phyloP scores from a whole-genome alignment of 2,329 filamentous ascomycete species.

The Boeremia exigua region DNA sequence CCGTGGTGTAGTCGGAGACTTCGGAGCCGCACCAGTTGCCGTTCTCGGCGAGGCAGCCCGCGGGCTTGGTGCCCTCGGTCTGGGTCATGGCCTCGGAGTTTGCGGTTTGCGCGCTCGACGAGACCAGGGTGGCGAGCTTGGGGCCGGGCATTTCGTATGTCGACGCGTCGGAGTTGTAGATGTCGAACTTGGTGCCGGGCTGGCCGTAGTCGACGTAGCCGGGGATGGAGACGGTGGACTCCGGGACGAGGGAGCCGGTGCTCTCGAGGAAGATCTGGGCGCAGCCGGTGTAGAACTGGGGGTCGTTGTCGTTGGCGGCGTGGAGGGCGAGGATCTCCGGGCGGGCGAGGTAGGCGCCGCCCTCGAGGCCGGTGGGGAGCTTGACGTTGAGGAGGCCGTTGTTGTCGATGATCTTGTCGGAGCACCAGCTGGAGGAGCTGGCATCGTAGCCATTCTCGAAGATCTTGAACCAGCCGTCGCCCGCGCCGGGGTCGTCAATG shows the following conservation, averaged over 20 bases:
- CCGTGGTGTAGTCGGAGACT: constrained; percentile 62
- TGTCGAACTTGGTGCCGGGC: constrained; percentile 67
- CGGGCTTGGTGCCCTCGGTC: constrained; percentile 60
- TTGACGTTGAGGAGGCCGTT: constrained; percentile 68
- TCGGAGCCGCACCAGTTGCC: constrained; percentile 75
- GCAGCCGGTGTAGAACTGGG: constrained; percentile 78
- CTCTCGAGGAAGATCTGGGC: constrained; percentile 71
- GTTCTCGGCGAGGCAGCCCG: constrained; percentile 67
- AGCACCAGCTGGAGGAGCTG: constrained; percentile 68
- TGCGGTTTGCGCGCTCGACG: constrained; percentile 20
- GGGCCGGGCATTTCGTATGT: constrained; percentile 64
- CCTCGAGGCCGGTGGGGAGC: constrained; percentile 66
- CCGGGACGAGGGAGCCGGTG: constrained; percentile 54
- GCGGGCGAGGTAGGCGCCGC: constrained; percentile 74
- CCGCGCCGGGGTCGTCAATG: constrained; percentile 57
- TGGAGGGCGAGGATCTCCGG: constrained; percentile 75
- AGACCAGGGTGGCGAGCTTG: constrained; percentile 57
- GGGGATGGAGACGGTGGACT: constrained; percentile 68
- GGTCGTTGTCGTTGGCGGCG: constrained; percentile 58
- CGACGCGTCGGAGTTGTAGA: constrained; percentile 59
- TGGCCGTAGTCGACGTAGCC: constrained; percentile 65
- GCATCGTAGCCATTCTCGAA: constrained; percentile 71
- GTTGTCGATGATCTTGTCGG: constrained; percentile 69
- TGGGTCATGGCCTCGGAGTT: constrained; percentile 38
- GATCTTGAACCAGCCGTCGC: constrained; percentile 80